A percentile compares a stretch with the other conserved stretches of the same genome.
Evolutionary conservation across 345 rosid genomes (phyloP).

Genomic region (Anacardium occidentale): DNA sequence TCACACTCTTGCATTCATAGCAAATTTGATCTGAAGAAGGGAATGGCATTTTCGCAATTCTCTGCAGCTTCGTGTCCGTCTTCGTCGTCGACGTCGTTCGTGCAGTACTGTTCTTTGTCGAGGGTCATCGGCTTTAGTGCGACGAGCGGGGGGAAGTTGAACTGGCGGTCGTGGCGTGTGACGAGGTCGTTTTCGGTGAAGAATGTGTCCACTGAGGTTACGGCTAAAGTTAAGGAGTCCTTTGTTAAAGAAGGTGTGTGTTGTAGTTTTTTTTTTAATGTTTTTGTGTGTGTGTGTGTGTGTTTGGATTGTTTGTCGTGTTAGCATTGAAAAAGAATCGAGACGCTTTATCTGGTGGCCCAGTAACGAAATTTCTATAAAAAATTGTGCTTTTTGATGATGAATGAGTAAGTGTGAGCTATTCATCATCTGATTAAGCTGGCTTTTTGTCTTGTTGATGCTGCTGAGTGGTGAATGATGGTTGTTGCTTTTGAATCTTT

Average conservation of each 20-base stretch:
- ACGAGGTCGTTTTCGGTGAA: slow-evolving; percentile 25
- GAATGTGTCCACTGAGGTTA: slow-evolving; percentile 39
- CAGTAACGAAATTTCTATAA: background rate
- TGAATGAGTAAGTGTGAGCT: background rate
- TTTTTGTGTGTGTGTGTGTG: background rate
- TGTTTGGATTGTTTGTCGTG: slow-evolving; percentile 10
- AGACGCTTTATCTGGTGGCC: slow-evolving; percentile 5
- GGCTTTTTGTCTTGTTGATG: background rate
- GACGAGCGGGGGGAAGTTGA: slow-evolving; percentile 24
- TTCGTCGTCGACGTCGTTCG: slow-evolving; percentile 6
- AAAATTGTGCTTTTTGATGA: background rate
- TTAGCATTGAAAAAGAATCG: slow-evolving; percentile 13
- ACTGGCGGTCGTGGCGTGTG: slow-evolving; percentile 6
- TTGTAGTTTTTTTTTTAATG: too few species aligned
- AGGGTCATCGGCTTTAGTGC: slow-evolving; percentile 34
- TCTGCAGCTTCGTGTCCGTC: slow-evolving; percentile 17
- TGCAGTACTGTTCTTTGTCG: slow-evolving; percentile 26
- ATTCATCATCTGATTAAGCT: slow-evolving; percentile 6
- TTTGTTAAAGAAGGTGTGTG: slow-evolving; percentile 38
- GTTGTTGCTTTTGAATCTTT: background rate
- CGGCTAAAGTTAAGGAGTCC: slow-evolving; percentile 30
- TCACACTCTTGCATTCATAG: background rate
- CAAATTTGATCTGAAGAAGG: background rate
- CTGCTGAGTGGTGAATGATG: background rate
- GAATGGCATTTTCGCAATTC: slow-evolving; percentile 18